Evolutionary conservation across 1,284 basidiomycete species (phyloP), one percentile per base, ranked within the genome.

Genomic region (Pseudozyma sp.): DNA sequence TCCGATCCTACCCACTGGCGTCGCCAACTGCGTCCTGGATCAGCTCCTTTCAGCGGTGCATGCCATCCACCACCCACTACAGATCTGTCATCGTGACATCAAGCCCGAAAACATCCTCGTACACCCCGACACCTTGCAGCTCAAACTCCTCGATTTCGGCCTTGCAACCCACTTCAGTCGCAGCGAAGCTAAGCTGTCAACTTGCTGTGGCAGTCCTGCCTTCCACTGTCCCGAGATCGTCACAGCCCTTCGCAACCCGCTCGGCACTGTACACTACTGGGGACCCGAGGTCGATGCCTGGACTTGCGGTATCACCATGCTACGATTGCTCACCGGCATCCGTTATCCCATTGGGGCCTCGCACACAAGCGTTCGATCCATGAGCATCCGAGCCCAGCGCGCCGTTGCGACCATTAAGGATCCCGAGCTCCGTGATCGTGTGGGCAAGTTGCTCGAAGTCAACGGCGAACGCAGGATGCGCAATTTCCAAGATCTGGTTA

Each of bases 241-340:
- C 47, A 84, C 85, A 5, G 86, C 87, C 1, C 83, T 88, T 14
- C 83, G 86, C 46, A 86, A 86, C 43, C 85, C 86, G 7, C 85
- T 86, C 3, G 87, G 87, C 5, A 84, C 83, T 4, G 84, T 87
- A n/a, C 84, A 84, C 5, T 77, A 81, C 58, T 75, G 79, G 84
- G 87, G 87, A 0, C 88, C 88, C 35, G 88, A 89, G 60, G 84
- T 89, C 49, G 88, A 89, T 75, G 87, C 88, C 54, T 89, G 88
- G 88, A 88, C 87, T 43, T 86, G 87, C 64, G 88, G 87, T 9
- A 81, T 89, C 29, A 88, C 87, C 5, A 77, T 88, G 65, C 84
- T 89, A 7, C 85, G 87, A 14, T 85, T 87, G 31, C 80, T 88
- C n/a, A 84, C 86, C 0, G 86, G 87, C 19, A 77, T 83, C 40